Evolutionary conservation across 2,329 filamentous ascomycete genomes (phyloP), one percentile per base, ranked within the genome.

Genomic region (Alternaria dauci): DNA sequence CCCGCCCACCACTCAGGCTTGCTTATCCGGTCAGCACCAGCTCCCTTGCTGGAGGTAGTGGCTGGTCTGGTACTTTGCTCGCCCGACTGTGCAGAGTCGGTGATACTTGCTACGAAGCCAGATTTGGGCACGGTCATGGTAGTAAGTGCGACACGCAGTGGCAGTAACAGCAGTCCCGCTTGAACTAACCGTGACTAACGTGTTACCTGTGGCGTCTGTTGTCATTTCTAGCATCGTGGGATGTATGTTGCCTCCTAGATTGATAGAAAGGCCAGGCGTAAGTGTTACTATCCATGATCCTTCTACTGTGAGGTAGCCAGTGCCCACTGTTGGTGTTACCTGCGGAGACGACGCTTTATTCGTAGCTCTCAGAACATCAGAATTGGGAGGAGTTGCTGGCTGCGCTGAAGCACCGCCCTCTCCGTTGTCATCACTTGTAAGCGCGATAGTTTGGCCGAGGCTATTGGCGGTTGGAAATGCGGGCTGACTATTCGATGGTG

Each of bases 161-260:
- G 73, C 70, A 12, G 66, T 72, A n/a, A 73, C 55, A 5, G 69
- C 68, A 3, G 65, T 69, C 25, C 72, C 73, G 39, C 70, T 74
- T 5, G 71, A 71, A 53, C 68, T 71, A 18, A 75, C 54, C 2
- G 70, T 66, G 8, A 76, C 64, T 4, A 74, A 54, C 1, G 71
- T 74, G 14, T 71, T 67, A 18, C 71, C 72, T 9, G 58, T 55
- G n/a, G 34, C 41, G 44, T 74, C 61, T 4, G 72, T 74, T 6
- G 65, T 65, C 7, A 76, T 61, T 5, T 59, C 69, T 14, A 77
- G 48, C 25, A 69, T 64, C 1, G 72, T 76, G 1, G 66, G 61
- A 14, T 46, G 26, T 25, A 32, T 32, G 16, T 61, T 47, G 23
- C 62, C 44, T 14, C 67, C 70, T 4, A 77, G 34, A 5, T 61